phyloP scores from a whole-genome alignment of 192 early-diverging fungal genomes.

The Kickxella alabastrina region DNA sequence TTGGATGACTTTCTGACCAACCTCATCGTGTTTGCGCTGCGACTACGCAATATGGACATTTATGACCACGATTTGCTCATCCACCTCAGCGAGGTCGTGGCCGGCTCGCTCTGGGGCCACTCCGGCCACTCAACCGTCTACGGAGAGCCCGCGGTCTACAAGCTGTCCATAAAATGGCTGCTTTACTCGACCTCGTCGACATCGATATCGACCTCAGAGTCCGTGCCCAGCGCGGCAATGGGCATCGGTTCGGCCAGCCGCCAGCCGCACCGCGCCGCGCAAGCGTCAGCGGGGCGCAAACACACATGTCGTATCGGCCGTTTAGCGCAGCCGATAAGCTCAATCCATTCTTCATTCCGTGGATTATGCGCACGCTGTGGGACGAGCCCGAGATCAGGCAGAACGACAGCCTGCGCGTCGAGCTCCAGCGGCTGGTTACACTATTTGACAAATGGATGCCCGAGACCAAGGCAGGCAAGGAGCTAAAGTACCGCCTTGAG shows the following conservation, averaged over 20 bases:
- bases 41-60: slow-evolving; percentile 81
- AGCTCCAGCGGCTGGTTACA: slow-evolving; percentile 62
- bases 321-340: slow-evolving; percentile 66
- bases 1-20: slow-evolving; percentile 80
- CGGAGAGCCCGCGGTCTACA: slow-evolving; percentile 83
- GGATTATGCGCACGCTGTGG: slow-evolving; percentile 85
- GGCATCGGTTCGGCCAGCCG: slow-evolving; percentile 32
- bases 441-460: slow-evolving; percentile 84
- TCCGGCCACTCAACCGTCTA: slow-evolving; percentile 94
- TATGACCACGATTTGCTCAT: slow-evolving; percentile 83
- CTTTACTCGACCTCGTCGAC: slow-evolving; percentile 47
- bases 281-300: slow-evolving; percentile 27
- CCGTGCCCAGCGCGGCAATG: slow-evolving; percentile 17
- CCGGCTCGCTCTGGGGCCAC: slow-evolving; percentile 80
- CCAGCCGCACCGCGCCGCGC: too few species aligned
- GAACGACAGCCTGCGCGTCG: slow-evolving; percentile 54
- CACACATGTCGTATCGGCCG: slow-evolving; percentile 46
- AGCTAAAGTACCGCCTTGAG: slow-evolving; percentile 90
- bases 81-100: slow-evolving; percentile 80
- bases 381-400: slow-evolving; percentile 63
- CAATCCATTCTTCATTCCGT: slow-evolving; percentile 91
- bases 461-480: slow-evolving; percentile 62
- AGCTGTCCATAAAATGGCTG: slow-evolving; percentile 53
- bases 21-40: slow-evolving; percentile 81
- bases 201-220: slow-evolving; percentile 3